These are phyloP conservation scores for Mycena filopes DNA, from an alignment of 768 basidiomycete species.

Conservation along the genomic window DNA sequence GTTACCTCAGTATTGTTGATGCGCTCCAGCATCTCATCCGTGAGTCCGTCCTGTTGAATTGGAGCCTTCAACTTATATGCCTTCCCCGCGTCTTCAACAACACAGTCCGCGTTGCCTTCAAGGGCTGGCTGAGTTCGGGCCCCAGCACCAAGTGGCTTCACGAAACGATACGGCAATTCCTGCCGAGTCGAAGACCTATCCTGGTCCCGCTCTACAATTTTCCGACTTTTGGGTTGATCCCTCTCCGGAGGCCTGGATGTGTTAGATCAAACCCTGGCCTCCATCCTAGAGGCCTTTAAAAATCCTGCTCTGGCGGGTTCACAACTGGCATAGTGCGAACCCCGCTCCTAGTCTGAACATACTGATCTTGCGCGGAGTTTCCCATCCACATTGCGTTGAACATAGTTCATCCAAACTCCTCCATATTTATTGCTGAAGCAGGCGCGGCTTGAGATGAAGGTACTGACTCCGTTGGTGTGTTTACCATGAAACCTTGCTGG, in stretches of 20 bases:
- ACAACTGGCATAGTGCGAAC: not conserved
- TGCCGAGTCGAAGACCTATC: not conserved
- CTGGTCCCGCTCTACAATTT: not conserved
- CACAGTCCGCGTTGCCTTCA: not conserved
- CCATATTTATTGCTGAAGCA: not conserved
- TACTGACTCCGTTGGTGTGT: not conserved
- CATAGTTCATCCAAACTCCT: not conserved
- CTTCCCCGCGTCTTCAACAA: not conserved
- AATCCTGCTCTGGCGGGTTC: slow-evolving; percentile 5
- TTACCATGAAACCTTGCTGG: not conserved
- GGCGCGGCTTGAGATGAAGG: not conserved
- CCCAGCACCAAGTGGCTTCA: not conserved
- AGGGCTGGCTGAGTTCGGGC: slow-evolving; percentile 8
- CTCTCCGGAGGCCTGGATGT: not conserved
- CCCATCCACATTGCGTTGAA: not conserved
- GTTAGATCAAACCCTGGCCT: not conserved
- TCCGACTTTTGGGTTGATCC: not conserved
- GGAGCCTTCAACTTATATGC: slow-evolving; percentile 8
- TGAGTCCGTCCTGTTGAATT: not conserved
- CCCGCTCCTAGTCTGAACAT: slow-evolving; percentile 2
- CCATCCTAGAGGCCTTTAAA: slow-evolving; percentile 6
- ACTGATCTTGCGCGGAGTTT: not conserved
- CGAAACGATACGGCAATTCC: slow-evolving; percentile 2
- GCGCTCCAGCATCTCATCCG: slow-evolving; percentile 4
- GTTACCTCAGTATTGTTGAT: slow-evolving; percentile 13